A percentile compares a stretch with the other conserved stretches of the same genome.
Conservation (phyloP, 2,329 filamentous ascomycete species). For the Sordariomycetes sp. region DNA sequence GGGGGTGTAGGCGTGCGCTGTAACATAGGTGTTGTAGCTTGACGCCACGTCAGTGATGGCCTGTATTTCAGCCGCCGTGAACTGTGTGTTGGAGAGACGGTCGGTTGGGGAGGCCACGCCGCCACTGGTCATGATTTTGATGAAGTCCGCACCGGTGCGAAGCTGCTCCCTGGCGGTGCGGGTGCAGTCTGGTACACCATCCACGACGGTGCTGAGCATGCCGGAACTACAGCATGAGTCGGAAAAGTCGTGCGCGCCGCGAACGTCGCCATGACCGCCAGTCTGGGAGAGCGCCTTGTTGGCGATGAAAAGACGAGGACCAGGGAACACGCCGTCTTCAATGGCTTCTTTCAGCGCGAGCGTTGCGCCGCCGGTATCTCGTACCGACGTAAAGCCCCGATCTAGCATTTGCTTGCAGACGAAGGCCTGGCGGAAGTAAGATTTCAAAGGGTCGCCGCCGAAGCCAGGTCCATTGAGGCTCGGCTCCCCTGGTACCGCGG, state of each 20-base stretch:
- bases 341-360: conserved; percentile 47
- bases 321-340: conserved; percentile 43
- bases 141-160: conserved; percentile 46
- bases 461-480: conserved; percentile 8
- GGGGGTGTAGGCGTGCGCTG: conserved; percentile 48
- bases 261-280: conserved; percentile 43
- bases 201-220: conserved; percentile 29
- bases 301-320: conserved; percentile 45
- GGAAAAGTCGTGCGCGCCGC: conserved; percentile 25
- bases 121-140: conserved; percentile 50
- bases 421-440: conserved; percentile 35
- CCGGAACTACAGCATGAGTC: neutral
- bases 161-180: conserved; percentile 43
- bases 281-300: conserved; percentile 45
- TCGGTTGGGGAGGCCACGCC: conserved; percentile 49
- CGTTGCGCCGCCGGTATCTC: conserved; percentile 48
- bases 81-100: conserved; percentile 42
- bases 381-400: conserved; percentile 49
- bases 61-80: conserved; percentile 44
- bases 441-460: conserved; percentile 21
- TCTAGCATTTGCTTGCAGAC: conserved; percentile 38
- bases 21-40: conserved; percentile 42
- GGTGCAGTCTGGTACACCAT: conserved; percentile 46
- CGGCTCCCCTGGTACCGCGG: conserved; percentile 16
- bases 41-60: conserved; percentile 41